Percentiles rank a stretch among this genome's conserved stretches.
These are phyloP conservation scores for Suillus subluteus DNA, from an alignment of 768 basidiomycete species.

Conservation along the genomic window DNA sequence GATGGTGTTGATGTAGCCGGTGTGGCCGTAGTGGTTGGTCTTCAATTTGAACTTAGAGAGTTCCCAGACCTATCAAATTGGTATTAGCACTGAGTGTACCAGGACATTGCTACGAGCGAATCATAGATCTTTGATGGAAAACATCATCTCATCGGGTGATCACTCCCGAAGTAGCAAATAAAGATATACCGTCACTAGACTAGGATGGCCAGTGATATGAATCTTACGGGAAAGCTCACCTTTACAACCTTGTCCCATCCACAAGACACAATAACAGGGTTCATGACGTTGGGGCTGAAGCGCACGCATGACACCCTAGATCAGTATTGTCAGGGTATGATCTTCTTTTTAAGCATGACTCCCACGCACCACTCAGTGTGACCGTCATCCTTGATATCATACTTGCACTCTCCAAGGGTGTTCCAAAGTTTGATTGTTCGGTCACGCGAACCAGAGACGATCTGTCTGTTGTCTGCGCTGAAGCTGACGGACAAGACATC, in stretches of 20 bases:
- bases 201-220: slow-evolving; percentile 13
- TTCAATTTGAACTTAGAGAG: slow-evolving; percentile 99
- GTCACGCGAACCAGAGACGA: slow-evolving; percentile 98
- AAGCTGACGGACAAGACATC: slow-evolving; percentile 99
- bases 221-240: slow-evolving; percentile 53
- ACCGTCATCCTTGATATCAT: slow-evolving; percentile 98
- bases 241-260: slow-evolving; percentile 99
- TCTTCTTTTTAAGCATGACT: neutral
- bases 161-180: slow-evolving; percentile 92
- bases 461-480: slow-evolving; percentile 99
- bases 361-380: slow-evolving; percentile 84
- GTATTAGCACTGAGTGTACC: slow-evolving; percentile 6
- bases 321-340: slow-evolving; percentile 12
- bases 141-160: slow-evolving; percentile 70
- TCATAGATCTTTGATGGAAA: slow-evolving; percentile 83
- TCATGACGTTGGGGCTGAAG: slow-evolving; percentile 96
- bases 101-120: slow-evolving; percentile 33
- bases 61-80: slow-evolving; percentile 86
- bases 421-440: slow-evolving; percentile 99
- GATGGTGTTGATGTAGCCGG: slow-evolving; percentile 98
- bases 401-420: slow-evolving; percentile 99
- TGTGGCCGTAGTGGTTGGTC: slow-evolving; percentile 99
- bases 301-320: slow-evolving; percentile 97
- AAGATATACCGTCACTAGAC: slow-evolving; percentile 39
- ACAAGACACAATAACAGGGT: slow-evolving; percentile 98